Base-by-base conservation (phyloP, 768 basidiomycete species). In the Clitopilus hobsonii region DNA sequence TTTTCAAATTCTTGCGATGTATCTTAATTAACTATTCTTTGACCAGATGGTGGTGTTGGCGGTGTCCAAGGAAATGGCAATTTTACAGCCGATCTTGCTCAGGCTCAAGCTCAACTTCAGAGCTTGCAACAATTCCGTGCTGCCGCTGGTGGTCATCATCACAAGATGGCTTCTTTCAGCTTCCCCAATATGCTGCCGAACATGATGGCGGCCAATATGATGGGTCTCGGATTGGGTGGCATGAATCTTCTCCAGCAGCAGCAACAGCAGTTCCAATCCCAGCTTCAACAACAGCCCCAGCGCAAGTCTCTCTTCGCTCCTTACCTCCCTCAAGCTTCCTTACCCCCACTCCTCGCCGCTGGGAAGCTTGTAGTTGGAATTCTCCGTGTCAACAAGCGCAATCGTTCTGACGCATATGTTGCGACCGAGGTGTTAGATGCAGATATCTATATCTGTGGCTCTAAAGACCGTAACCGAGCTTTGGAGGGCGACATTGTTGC, bases 291-390 rank as follows among this genome's bases (percentile, higher is more conserved):
- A 65, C 91, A 94, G 58, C 95, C 94, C 28, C 94, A 97, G 71
- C 89, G 97, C 71, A 98, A 98, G 76, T 98, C 94, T 45, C 81
- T 99, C 32, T 99, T 99, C 68, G 96, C 96, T 56, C 97, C 97
- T 53, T 99, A 99, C 69, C 85, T 99, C 58, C 97, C 97, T 51
- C 95, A 98, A 69, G 96, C 95, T 11, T 97, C 94, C 45, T 82
- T 99, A 32, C 96, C 96, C 23, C 97, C 97, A 50, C 84, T 99
- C 53, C 82, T 99, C 52, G 91, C 92, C 7, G 96, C 97, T 8
- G 97, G 97, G 48, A 98, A 98, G 71, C 79, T 99, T 47, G 97
- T 99, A 54, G 94, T 98, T 41, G 97, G 97, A 58, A 94, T 97
- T 53, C 73, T 99, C 51, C 87, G 97, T 28, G 97, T 98, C 61